Conservation (phyloP, 1,284 basidiomycete species). For the Xerocomus subilludens region DNA sequence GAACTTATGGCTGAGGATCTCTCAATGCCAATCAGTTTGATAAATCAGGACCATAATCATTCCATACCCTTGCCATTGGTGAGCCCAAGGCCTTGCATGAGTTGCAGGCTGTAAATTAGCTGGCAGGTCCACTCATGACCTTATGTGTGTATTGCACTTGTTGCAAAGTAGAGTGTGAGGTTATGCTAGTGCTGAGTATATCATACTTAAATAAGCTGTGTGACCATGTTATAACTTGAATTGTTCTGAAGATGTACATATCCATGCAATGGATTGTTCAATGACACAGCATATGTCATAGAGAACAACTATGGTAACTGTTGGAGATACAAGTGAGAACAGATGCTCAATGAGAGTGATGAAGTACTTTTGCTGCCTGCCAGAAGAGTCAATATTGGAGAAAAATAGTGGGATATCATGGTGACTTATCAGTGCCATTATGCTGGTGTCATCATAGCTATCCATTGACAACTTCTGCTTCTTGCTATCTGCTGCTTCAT, state of each 20-base stretch:
- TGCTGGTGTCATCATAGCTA: conserved; percentile 32
- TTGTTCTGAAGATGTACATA: too few species aligned
- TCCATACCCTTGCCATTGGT: conserved; percentile 9
- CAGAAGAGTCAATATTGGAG: neutral
- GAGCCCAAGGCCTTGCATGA: neutral
- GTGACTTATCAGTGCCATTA: conserved; percentile 35
- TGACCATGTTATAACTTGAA: too few species aligned
- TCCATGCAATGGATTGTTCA: too few species aligned
- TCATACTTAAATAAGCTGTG: too few species aligned
- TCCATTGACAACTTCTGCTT: conserved; percentile 20
- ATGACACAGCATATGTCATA: too few species aligned
- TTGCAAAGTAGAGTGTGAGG: neutral
- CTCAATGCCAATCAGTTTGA: conserved; percentile 14
- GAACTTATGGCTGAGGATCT: too few species aligned
- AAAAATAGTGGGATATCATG: neutral
- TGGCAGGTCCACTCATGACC: conserved; percentile 1
- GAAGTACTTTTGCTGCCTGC: conserved; percentile 52
- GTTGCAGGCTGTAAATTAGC: neutral
- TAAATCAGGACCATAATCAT: neutral
- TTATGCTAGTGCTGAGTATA: too few species aligned
- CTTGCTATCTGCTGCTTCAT: neutral
- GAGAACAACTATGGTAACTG: too few species aligned
- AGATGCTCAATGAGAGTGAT: conserved; percentile 48
- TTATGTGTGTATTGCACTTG: neutral
- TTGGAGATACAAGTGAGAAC: neutral